Base-by-base conservation (phyloP, 768 basidiomycete species). In the Gloeophyllum trabeum region DNA sequence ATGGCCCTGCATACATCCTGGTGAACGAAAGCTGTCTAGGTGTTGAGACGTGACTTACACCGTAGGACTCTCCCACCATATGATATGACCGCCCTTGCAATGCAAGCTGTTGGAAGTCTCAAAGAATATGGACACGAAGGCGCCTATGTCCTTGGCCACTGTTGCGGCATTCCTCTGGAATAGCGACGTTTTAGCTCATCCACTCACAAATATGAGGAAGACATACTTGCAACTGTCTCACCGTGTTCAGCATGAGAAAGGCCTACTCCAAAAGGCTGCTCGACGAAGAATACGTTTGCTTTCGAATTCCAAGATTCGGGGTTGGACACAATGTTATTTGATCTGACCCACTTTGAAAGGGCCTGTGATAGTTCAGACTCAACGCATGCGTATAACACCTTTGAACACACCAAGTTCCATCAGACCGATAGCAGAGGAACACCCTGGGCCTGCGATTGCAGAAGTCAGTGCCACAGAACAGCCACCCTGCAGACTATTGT, bases 51-150 rank as follows among this genome's bases (percentile, higher is more conserved):
- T n/a, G n/a, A 57, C 65, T 35, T 46, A 73, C 76, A 12, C 64
- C 75, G 30, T 76, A 75, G 4, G 72, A 75, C 57, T 76, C 60
- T 10, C 65, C 64, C n/a, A 61, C 56, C 46, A 67, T 52, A 38
- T 66, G 65, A 28, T 65, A 59, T 2, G 63, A 54, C 3, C 81
- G 62, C 2, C 79, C 81, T 48, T 81, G 75, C 64, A 85, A 84
- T 49, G 79, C 64, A 42, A n/a, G n/a, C 79, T 65, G 42, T 58
- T 66, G 54, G 87, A 88, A 43, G 77, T 69, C 49, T 85, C 80
- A 38, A 85, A 85, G 60, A 85, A 85, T 41, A 86, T 74, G 3
- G 71, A 62, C 0, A 85, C 65, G 48, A 86, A 86, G 0, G 76
- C 73, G 0, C 80, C 79, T 3, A 86, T 74, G 48, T 86, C 81